Evolutionary conservation across 345 rosid genomes (phyloP), one percentile per base, ranked within the genome.

Genomic region (Linum lewisii): DNA sequence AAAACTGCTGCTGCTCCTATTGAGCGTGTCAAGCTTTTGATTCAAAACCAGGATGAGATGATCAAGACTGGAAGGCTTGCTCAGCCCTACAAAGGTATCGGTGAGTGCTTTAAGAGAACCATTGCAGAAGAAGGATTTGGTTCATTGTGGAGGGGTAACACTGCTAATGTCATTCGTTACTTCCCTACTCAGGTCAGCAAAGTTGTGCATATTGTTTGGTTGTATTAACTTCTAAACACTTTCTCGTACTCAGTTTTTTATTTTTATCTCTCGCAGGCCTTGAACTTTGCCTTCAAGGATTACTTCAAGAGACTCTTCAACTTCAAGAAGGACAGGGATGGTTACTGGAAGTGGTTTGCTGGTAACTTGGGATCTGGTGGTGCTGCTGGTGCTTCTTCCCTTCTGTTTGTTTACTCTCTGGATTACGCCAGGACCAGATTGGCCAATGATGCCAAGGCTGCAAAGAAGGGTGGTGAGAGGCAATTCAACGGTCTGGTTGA

Each of bases 261-360:
- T 21, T 0, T n/a, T 42, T 1, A 4, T 11, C 8, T 52, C 15
- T 52, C 7, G 9, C 56, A 52, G 56, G 56, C 56, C 15, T 52
- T 52, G 56, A 52, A 52, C 56, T 52, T 52, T 52, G 56, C 56
- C 23, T 52, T 52, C 56, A 52, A 52, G 15, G 56, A 52, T 52
- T 52, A 52, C 56, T 52, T 52, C 56, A 52, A 52, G 25, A 21
- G 56, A 10, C 56, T 52, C 6, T 52, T 52, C 15, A 52, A 52
- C 56, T 52, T 52, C 24, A 52, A 52, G 56, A 52, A 52, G 25
- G 56, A 52, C 24, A 52, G 14, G 22, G 56, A 52, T 52, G 56
- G 56, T 4, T 52, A 52, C 56, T 52, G 56, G 56, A 21, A 21
- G 24, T 52, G 56, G 56, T 52, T 52, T 52, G 56, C 56, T 19